These are phyloP conservation scores for Cladophialophora yegresii DNA, from an alignment of 2,329 filamentous ascomycete genomes.

Conservation along the genomic window DNA sequence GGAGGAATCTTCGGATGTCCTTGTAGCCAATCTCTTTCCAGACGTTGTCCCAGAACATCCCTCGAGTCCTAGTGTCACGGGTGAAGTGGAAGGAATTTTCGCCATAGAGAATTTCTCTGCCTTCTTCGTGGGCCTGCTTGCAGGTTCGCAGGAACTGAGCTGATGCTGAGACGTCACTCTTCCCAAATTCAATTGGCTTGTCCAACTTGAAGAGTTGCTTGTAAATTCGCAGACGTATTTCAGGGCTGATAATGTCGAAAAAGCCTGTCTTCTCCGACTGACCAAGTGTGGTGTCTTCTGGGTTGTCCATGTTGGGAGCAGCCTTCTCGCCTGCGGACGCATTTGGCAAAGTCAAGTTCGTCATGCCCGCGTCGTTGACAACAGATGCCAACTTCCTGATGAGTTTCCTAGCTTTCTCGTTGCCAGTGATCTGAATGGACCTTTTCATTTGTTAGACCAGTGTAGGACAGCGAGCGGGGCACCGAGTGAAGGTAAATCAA, in stretches of 20 bases:
- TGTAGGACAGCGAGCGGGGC: no score
- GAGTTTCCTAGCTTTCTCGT: neutral
- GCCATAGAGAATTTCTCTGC: slow-evolving; percentile 52
- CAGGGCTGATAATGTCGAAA: slow-evolving; percentile 30
- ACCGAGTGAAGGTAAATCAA: neutral
- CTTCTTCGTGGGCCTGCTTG: slow-evolving; percentile 50
- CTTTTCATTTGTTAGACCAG: neutral
- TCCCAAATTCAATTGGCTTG: slow-evolving; percentile 42
- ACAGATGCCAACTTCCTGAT: neutral
- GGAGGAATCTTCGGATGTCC: slow-evolving; percentile 49
- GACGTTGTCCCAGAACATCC: slow-evolving; percentile 45
- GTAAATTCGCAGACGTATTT: slow-evolving; percentile 54
- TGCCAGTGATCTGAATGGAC: neutral
- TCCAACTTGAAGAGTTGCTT: slow-evolving; percentile 45
- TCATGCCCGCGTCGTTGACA: neutral
- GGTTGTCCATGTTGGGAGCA: neutral
- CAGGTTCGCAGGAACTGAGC: slow-evolving; percentile 52
- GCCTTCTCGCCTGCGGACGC: neutral
- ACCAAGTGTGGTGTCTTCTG: neutral
- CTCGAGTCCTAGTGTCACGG: slow-evolving; percentile 42
- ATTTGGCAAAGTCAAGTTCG: neutral
- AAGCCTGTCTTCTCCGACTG: neutral
- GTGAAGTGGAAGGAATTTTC: slow-evolving; percentile 53
- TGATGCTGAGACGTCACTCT: slow-evolving; percentile 45
- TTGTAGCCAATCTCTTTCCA: slow-evolving; percentile 54